These are phyloP conservation scores for Anisodus acutangulus DNA, from an alignment of 257 asterid genomes.

Conservation along the genomic window DNA sequence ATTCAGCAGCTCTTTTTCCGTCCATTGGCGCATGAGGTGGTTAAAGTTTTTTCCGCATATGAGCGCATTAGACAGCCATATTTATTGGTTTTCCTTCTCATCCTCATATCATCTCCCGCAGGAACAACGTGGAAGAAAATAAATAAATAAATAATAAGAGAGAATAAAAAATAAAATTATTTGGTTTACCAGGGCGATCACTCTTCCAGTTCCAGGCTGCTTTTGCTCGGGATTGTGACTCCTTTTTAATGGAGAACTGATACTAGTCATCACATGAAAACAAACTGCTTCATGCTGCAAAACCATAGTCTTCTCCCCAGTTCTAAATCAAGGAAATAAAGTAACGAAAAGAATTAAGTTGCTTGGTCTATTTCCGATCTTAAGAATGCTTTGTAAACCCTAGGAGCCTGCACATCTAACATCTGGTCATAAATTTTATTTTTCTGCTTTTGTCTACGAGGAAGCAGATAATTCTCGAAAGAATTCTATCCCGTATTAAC, in stretches of 20 bases:
- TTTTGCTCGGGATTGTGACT: not conserved
- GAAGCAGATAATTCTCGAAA: slow-evolving; percentile 17
- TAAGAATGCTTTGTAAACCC: slow-evolving; percentile 16
- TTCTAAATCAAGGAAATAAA: slow-evolving; percentile 15
- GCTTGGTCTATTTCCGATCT: not conserved
- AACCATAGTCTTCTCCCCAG: not conserved
- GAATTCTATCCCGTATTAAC: slow-evolving; percentile 13
- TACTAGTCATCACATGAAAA: slow-evolving; percentile 11
- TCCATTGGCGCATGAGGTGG: not conserved
- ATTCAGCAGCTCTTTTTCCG: not conserved
- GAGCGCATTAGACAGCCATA: not conserved
- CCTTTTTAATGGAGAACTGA: not conserved
- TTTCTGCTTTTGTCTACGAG: not conserved
- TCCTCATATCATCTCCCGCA: slow-evolving; percentile 21
- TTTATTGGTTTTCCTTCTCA: not conserved
- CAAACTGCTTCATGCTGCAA: slow-evolving; percentile 6
- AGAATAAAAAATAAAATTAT: not conserved
- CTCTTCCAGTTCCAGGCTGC: not conserved
- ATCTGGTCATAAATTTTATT: not conserved
- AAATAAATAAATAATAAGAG: not conserved
- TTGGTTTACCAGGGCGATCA: not conserved
- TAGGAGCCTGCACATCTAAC: not conserved
- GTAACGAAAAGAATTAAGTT: not conserved
- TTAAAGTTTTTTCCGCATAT: not conserved
- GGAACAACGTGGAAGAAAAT: not conserved